A percentile compares a stretch with the other conserved stretches of the same genome.
Evolutionary conservation across 495 filamentous ascomycete species (phyloP).

Genomic region (Penicillium canariense): DNA sequence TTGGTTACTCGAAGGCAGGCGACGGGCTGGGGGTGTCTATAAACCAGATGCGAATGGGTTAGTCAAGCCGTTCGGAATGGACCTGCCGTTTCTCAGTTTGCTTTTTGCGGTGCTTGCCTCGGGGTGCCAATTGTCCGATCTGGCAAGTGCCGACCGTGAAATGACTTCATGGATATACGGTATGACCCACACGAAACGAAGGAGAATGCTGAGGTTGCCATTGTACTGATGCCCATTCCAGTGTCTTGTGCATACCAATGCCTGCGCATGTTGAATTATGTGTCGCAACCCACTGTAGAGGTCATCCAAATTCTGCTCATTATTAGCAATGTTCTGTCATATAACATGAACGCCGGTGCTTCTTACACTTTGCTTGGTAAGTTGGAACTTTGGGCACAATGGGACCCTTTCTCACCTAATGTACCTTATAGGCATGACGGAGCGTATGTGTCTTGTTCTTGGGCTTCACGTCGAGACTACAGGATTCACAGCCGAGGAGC

Average conservation of each 20-base stretch:
- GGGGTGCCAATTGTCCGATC: constrained; percentile 72
- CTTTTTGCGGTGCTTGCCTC: constrained; percentile 79
- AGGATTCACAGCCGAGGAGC: constrained; percentile 38
- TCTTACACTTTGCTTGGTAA: constrained; percentile 57
- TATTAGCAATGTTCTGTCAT: constrained; percentile 59
- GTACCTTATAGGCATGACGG: constrained; percentile 47
- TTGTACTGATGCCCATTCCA: constrained; percentile 14
- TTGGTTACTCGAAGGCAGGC: constrained; percentile 64
- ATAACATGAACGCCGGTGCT: constrained; percentile 64
- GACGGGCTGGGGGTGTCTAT: constrained; percentile 45
- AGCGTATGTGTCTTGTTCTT: constrained; percentile 57
- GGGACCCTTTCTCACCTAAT: not conserved
- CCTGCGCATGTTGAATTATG: constrained; percentile 60
- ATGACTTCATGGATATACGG: constrained; percentile 61
- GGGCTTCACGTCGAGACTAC: constrained; percentile 55
- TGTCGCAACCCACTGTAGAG: constrained; percentile 55
- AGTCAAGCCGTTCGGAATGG: constrained; percentile 45
- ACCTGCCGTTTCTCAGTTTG: constrained; percentile 38
- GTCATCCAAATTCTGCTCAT: constrained; percentile 58
- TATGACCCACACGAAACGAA: constrained; percentile 22
- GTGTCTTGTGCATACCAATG: constrained; percentile 64
- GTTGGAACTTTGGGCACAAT: constrained; percentile 3
- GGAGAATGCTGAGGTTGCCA: no score
- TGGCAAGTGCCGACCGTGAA: constrained; percentile 55
- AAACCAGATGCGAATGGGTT: constrained; percentile 36